Evolutionary conservation across 148 eudicot genomes (phyloP).

Genomic region (Nepenthes mirabilis): DNA sequence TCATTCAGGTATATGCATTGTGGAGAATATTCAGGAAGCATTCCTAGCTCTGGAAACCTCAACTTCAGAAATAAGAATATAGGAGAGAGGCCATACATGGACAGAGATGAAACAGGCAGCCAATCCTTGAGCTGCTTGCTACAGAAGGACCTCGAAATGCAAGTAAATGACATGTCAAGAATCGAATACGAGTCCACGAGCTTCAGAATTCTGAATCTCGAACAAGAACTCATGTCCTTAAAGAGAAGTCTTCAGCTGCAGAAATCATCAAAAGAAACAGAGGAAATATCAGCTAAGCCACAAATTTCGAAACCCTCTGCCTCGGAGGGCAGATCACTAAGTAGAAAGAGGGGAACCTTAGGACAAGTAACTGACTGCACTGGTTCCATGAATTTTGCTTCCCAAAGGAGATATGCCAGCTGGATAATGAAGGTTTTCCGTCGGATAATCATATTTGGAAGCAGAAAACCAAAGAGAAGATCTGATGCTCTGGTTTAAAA

Average conservation of each 20-base stretch:
- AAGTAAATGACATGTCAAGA: slow-evolving; percentile 9
- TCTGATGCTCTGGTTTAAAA: background rate
- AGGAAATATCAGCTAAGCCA: slow-evolving; percentile 6
- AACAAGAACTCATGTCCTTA: slow-evolving; percentile 52
- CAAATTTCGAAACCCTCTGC: slow-evolving; percentile 14
- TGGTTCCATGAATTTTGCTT: slow-evolving; percentile 55
- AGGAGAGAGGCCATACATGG: slow-evolving; percentile 44
- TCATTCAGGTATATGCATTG: slow-evolving; percentile 57
- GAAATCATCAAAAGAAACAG: slow-evolving; percentile 18
- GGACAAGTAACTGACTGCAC: slow-evolving; percentile 68
- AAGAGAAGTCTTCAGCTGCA: slow-evolving; percentile 49
- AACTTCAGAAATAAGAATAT: slow-evolving; percentile 43
- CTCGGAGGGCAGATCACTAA: slow-evolving; percentile 34
- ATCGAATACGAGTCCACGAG: slow-evolving; percentile 74
- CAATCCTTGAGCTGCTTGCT: slow-evolving; percentile 24
- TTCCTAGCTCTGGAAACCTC: slow-evolving; percentile 43
- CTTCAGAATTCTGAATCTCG: slow-evolving; percentile 78
- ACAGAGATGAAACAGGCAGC: slow-evolving; percentile 25
- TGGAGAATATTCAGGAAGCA: slow-evolving; percentile 61
- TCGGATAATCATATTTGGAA: slow-evolving; percentile 44
- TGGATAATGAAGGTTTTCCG: slow-evolving; percentile 48
- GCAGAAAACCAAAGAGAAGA: slow-evolving; percentile 39
- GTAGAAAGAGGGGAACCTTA: slow-evolving; percentile 39
- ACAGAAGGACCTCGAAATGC: slow-evolving; percentile 28
- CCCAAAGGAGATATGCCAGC: slow-evolving; percentile 59